phyloP scores from a whole-genome alignment of 1,284 basidiomycete genomes.

The Malassezia dermatis region DNA sequence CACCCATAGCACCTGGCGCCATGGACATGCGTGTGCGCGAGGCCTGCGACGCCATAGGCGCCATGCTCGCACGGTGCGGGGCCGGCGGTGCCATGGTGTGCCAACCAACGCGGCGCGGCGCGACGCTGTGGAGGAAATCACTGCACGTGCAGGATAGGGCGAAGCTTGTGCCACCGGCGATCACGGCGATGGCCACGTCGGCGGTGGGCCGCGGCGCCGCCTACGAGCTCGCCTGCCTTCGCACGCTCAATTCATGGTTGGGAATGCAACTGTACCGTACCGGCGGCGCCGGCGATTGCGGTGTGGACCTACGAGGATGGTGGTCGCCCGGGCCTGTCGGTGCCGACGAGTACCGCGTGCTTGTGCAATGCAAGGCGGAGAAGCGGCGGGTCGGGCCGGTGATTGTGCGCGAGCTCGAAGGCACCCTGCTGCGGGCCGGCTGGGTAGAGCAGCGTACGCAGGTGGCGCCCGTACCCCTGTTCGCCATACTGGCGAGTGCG shows the following conservation, averaged over 20 bases:
- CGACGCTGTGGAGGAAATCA: neutral
- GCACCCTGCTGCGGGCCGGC: conserved; percentile 23
- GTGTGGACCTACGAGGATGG: conserved; percentile 80
- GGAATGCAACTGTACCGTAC: conserved; percentile 65
- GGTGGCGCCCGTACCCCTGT: neutral
- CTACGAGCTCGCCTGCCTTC: conserved; percentile 64
- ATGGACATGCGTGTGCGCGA: conserved; percentile 15
- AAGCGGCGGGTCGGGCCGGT: conserved; percentile 65
- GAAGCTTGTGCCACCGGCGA: neutral
- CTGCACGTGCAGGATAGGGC: neutral
- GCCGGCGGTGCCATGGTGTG: neutral
- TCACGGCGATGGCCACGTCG: conserved; percentile 1
- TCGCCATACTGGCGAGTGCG: conserved; percentile 10
- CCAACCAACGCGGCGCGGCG: neutral
- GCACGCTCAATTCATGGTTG: conserved; percentile 57
- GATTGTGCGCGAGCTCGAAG: conserved; percentile 72
- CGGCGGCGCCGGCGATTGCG: conserved; percentile 72
- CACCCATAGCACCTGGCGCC: conserved; percentile 2
- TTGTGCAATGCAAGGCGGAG: conserved; percentile 83
- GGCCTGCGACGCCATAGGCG: neutral
- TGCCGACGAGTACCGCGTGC: conserved; percentile 52
- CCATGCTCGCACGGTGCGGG: conserved; percentile 13
- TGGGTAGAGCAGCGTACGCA: neutral
- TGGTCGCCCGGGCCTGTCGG: conserved; percentile 61
- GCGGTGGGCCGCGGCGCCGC: conserved; percentile 58